These are phyloP conservation scores for Cercospora janseana DNA, from an alignment of 2,329 filamentous ascomycete species.

Conservation along the genomic window DNA sequence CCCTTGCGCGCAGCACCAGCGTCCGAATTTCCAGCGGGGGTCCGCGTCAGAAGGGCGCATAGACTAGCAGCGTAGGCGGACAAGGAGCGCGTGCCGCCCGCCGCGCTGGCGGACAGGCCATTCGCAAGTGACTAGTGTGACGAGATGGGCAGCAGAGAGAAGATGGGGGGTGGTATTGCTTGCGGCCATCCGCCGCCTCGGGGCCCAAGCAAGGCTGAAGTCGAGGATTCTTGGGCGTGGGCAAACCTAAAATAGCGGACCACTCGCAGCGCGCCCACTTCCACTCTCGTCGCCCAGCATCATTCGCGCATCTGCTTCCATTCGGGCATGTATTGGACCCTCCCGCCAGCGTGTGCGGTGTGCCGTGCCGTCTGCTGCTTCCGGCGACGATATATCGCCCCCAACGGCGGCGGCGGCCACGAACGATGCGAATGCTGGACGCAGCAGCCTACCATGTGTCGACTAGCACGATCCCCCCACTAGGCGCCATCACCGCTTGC, in stretches of 20 bases:
- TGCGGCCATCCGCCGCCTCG: no score
- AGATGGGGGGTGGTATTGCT: no score
- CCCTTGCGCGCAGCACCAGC: constrained; percentile 21
- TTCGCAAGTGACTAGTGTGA: not conserved
- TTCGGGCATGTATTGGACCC: not conserved
- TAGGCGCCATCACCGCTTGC: constrained; percentile 21
- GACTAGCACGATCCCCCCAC: constrained; percentile 16
- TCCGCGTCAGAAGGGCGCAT: constrained; percentile 10
- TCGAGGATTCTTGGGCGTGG: not conserved
- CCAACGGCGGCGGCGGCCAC: not conserved
- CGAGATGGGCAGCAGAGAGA: no score
- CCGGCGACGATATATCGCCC: constrained; percentile 1
- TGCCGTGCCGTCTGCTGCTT: constrained; percentile 15
- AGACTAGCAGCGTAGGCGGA: not conserved
- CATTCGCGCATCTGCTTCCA: not conserved
- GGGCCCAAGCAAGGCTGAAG: constrained; percentile 2
- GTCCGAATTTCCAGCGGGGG: constrained; percentile 10
- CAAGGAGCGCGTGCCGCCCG: constrained; percentile 1
- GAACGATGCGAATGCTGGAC: not conserved
- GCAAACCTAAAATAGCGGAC: constrained; percentile 6
- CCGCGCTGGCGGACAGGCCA: constrained; percentile 3
- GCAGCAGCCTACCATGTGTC: not conserved
- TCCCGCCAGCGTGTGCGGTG: not conserved
- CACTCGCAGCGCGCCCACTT: constrained; percentile 3
- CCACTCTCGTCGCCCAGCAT: not conserved